Percentiles rank a stretch among this genome's conserved stretches.
Evolutionary conservation across 192 early-diverging fungal genomes (phyloP).

Genomic region (Mortierella hygrophila): DNA sequence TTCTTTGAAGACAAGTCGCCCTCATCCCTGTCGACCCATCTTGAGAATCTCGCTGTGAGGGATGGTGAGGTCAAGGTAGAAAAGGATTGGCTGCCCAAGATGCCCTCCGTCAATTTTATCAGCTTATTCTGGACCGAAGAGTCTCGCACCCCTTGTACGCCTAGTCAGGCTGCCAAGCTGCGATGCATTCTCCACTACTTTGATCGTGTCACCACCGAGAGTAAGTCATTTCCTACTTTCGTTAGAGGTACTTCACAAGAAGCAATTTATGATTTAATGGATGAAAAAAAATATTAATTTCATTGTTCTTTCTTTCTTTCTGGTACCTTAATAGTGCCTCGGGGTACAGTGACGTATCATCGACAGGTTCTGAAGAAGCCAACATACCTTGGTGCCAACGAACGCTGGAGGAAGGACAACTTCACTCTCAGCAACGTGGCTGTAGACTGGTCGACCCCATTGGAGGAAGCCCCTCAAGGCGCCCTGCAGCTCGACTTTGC

Average conservation of each 20-base stretch:
- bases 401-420: neutral
- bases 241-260: neutral
- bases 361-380: conserved; percentile 51
- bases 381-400: conserved; percentile 11
- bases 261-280: neutral
- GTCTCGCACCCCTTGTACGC: conserved; percentile 27
- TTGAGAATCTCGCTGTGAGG: conserved; percentile 20
- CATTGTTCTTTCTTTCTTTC: neutral
- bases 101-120: conserved; percentile 51
- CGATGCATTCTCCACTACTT: conserved; percentile 51
- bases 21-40: neutral
- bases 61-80: conserved; percentile 3
- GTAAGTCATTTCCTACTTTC: conserved; percentile 12
- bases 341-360: conserved; percentile 46
- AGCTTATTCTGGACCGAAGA: conserved; percentile 51
- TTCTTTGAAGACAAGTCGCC: conserved; percentile 28
- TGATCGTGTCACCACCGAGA: conserved; percentile 48
- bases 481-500: conserved; percentile 52
- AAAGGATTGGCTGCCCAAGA: conserved; percentile 24
- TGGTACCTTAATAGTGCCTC: conserved; percentile 23
- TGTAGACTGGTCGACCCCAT: conserved; percentile 22
- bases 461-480: conserved; percentile 40
- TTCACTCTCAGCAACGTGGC: conserved; percentile 22
- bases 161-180: conserved; percentile 41
- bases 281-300: neutral